Evolutionary conservation across 2,329 filamentous ascomycete species (phyloP).

Genomic region (Exophiala calicioides): DNA sequence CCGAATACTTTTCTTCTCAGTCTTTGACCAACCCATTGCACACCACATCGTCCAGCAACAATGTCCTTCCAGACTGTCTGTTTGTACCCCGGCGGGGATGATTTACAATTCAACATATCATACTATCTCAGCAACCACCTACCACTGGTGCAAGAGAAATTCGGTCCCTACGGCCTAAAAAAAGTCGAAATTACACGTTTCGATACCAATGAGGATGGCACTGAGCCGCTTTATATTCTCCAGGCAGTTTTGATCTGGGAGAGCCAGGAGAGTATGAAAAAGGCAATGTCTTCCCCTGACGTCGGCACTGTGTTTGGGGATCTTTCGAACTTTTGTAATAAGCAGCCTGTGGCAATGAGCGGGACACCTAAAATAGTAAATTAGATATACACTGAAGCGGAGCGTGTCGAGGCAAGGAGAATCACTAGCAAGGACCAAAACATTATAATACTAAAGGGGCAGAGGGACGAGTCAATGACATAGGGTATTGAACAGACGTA

Average conservation of each 20-base stretch:
- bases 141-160: constrained; percentile 44
- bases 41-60: too few relatives aligned
- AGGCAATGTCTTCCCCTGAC: constrained; percentile 1
- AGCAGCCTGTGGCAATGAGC: constrained; percentile 5
- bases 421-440: too few relatives aligned
- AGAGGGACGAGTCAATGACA: too few relatives aligned
- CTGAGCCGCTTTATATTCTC: constrained; percentile 2
- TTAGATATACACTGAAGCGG: too few relatives aligned
- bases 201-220: constrained; percentile 1
- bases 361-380: too few relatives aligned
- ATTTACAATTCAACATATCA: constrained; percentile 47
- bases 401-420: too few relatives aligned
- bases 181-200: constrained; percentile 26
- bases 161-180: constrained; percentile 44
- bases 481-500: too few relatives aligned
- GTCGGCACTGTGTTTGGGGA: constrained; percentile 11
- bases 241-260: constrained; percentile 15
- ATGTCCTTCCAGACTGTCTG: too few relatives aligned
- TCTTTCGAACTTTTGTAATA: constrained; percentile 20
- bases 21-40: too few relatives aligned
- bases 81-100: constrained; percentile 44
- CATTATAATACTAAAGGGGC: too few relatives aligned
- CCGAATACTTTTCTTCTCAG: too few relatives aligned
- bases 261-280: constrained; percentile 8
- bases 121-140: constrained; percentile 54